Evolutionary conservation across 495 filamentous ascomycete species (phyloP).

Genomic region (Copromyces sp.): DNA sequence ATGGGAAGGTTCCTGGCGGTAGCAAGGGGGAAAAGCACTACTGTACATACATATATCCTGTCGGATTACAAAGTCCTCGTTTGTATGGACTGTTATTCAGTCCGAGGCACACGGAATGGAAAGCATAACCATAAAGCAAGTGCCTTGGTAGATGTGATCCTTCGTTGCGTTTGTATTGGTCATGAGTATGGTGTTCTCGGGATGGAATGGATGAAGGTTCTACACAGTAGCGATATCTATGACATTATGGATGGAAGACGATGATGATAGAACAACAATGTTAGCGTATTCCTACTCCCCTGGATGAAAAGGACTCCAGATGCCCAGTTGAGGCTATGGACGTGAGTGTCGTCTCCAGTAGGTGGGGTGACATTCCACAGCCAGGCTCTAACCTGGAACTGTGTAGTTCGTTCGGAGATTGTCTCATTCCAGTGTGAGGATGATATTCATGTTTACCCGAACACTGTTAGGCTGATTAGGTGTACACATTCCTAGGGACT

Average conservation of each 20-base stretch:
- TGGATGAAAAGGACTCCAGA: neutral
- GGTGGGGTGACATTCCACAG: neutral
- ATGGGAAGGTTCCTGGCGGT: neutral
- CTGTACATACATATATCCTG: neutral
- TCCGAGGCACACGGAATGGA: neutral
- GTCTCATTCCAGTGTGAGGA: neutral
- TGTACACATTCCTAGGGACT: neutral
- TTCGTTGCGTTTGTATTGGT: neutral
- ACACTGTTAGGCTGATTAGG: neutral
- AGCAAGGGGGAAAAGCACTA: neutral
- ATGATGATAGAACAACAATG: neutral
- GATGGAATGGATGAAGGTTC: neutral
- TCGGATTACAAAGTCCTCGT: neutral
- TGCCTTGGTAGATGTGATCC: neutral
- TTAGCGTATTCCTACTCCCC: neutral
- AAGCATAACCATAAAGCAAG: neutral
- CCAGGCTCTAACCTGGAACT: neutral
- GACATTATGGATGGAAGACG: neutral
- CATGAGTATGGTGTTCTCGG: neutral
- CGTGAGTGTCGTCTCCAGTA: neutral
- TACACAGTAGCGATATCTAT: neutral
- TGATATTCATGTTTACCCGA: neutral
- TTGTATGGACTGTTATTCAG: neutral
- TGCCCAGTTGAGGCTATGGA: neutral
- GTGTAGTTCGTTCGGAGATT: neutral